Base-by-base conservation (phyloP, 2,329 filamentous ascomycete genomes). In the Amauroascus verrucosus region DNA sequence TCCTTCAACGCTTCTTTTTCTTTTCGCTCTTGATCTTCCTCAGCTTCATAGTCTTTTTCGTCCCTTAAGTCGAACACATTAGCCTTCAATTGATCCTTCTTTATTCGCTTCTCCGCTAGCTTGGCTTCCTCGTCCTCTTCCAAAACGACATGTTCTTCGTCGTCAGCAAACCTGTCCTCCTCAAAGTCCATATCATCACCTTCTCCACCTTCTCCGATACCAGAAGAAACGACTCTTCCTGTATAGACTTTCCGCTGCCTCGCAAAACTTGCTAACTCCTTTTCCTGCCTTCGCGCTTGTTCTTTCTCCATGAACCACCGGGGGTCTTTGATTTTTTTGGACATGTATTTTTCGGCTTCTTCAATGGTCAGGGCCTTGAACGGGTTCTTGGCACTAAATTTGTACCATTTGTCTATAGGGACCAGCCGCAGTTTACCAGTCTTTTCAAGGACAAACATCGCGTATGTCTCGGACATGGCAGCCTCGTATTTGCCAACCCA, bases 391-490 rank as follows among this genome's bases (percentile, higher is more conserved):
- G 67, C 67, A 48, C 57, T 71, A 48, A 72, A 72, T 41, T 88
- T 86, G 72, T 98, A 98, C 84, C 87, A 96, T 64, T 96, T 95
- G 70, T 98, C 91, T 16, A 97, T 72, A 0, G 94, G 94, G 2
- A 95, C 77, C 82, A 97, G 86, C 55, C 84, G 83, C 65, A 95
- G 93, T 47, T 78, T 81, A 1, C 77, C 76, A 8, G 81, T 78
- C 35, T 82, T 79, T 32, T 88, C 84, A 41, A 88, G 78, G 37
- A 91, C 79, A 51, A 94, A 84, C 59, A 94, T 84, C 48, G 89
- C 87, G 49, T 87, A 83, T 1, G 75, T 77, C 62, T 91, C 84
- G 0, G 91, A 95, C 35, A 97, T 77, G 16, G 89, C 87, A 24
- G 86, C 85, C 62, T 97, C 86, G 62, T 97, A 96, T 54, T 84